A percentile compares a stretch with the other conserved stretches of the same genome.
phyloP scores from a whole-genome alignment of 139 green algal species.

The Gonium pectorale region DNA sequence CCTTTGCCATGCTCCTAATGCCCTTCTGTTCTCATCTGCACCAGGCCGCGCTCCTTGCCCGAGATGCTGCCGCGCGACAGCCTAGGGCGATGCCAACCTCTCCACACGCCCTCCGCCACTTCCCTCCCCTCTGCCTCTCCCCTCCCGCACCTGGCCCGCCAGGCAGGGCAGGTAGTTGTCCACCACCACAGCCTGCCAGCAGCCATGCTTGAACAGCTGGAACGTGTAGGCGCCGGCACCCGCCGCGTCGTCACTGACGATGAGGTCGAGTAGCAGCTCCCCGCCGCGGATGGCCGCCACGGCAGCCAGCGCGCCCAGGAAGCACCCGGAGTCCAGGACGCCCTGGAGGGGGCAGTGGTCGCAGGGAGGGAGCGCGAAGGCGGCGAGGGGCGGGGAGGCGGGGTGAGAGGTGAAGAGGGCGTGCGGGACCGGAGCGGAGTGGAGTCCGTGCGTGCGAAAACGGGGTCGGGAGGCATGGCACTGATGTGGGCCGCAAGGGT shows the following conservation, averaged over 20 bases:
- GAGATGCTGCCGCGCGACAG: no score
- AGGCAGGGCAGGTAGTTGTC: constrained; percentile 49
- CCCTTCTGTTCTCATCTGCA: no score
- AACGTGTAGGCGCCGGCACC: constrained; percentile 54
- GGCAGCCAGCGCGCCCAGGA: constrained; percentile 64
- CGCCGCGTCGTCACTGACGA: constrained; percentile 57
- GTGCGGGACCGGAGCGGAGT: no score
- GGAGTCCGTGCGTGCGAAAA: no score
- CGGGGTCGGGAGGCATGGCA: no score
- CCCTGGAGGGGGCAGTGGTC: constrained; percentile 25
- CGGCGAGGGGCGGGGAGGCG: neutral
- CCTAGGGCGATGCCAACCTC: no score
- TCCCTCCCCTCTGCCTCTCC: constrained; percentile 15
- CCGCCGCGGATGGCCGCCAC: constrained; percentile 50
- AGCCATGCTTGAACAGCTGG: constrained; percentile 79
- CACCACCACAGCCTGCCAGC: constrained; percentile 62
- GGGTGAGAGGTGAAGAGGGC: neutral
- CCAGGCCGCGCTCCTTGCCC: no score
- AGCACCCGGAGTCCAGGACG: constrained; percentile 43
- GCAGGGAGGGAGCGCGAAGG: neutral
- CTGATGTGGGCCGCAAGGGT: no score
- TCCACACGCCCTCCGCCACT: constrained; percentile 1
- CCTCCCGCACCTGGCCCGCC: constrained; percentile 19
- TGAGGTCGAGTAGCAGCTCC: constrained; percentile 68
- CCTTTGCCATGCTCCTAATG: no score